Evolutionary conservation across 495 filamentous ascomycete genomes (phyloP).

Genomic region (Glarea lozoyensis): DNA sequence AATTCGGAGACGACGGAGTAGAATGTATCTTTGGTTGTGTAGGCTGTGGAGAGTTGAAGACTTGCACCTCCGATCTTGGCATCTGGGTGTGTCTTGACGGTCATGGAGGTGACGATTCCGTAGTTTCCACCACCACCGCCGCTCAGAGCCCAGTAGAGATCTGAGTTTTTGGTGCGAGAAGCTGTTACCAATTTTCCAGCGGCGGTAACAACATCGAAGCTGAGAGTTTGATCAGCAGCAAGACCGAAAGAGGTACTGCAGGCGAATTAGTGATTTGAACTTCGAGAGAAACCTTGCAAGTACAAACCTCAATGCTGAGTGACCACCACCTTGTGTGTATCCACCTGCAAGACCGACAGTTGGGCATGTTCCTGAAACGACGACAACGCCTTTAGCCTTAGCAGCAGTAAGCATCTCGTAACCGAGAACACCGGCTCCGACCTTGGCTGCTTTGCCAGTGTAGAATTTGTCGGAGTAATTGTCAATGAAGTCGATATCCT

Average conservation of each 20-base stretch:
- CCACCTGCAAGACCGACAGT: conserved; percentile 41
- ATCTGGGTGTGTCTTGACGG: conserved; percentile 26
- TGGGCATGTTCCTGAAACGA: conserved; percentile 43
- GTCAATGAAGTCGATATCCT: conserved; percentile 31
- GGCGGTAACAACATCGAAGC: conserved; percentile 49
- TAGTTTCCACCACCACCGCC: conserved; percentile 36
- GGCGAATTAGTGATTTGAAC: too few relatives aligned
- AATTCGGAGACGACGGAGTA: conserved; percentile 33
- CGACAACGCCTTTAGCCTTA: conserved; percentile 31
- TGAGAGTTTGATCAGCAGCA: conserved; percentile 49
- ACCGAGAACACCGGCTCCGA: conserved; percentile 52
- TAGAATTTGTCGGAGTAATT: conserved; percentile 32
- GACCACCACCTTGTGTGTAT: conserved; percentile 52
- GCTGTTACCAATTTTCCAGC: conserved; percentile 39
- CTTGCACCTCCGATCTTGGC: conserved; percentile 15
- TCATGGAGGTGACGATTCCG: conserved; percentile 38
- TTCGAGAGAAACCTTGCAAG: too few relatives aligned
- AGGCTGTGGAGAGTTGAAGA: conserved; percentile 23
- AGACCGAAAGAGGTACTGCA: conserved; percentile 48
- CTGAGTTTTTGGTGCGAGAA: conserved; percentile 41
- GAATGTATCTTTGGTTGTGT: conserved; percentile 30
- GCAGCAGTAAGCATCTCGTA: conserved; percentile 40
- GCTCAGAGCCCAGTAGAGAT: conserved; percentile 57
- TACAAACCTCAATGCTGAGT: conserved; percentile 36
- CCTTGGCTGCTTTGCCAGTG: conserved; percentile 25